Evolutionary conservation across 306 rosid genomes (phyloP).

Genomic region (Quercus ilex): DNA sequence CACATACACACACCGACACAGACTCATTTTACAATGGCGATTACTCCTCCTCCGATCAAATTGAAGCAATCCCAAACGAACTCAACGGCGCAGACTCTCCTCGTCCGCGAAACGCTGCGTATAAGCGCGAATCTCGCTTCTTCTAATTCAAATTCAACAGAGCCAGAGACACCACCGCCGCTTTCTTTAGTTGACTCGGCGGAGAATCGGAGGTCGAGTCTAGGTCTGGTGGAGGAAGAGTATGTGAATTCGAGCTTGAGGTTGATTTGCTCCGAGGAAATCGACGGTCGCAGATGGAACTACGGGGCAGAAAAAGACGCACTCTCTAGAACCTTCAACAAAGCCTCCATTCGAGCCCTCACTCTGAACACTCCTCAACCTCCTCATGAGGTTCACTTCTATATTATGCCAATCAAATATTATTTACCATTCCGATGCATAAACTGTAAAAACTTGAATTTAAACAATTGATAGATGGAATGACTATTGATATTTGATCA

Average conservation of each 20-base stretch:
- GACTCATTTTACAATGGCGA: neutral
- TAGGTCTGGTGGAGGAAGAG: conserved; percentile 24
- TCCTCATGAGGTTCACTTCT: conserved; percentile 52
- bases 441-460: too few relatives aligned
- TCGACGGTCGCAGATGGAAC: conserved; percentile 85
- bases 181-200: conserved; percentile 7
- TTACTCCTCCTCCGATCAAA: conserved; percentile 33
- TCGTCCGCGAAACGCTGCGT: conserved; percentile 84
- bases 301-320: conserved; percentile 68
- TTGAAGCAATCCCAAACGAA: conserved; percentile 42
- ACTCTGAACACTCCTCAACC: conserved; percentile 56
- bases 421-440: too few relatives aligned
- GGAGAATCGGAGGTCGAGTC: conserved; percentile 19
- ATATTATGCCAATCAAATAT: too few relatives aligned
- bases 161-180: neutral
- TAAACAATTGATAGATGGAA: too few relatives aligned
- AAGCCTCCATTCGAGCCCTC: conserved; percentile 64
- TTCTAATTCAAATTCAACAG: conserved; percentile 27
- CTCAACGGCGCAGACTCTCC: conserved; percentile 35
- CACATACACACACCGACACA: too few relatives aligned
- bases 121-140: conserved; percentile 73
- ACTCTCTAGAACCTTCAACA: conserved; percentile 39
- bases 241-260: conserved; percentile 42
- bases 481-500: too few relatives aligned
- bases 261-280: conserved; percentile 80